phyloP scores from a whole-genome alignment of 2,329 filamentous ascomycete genomes.

The Aphanocladium album region DNA sequence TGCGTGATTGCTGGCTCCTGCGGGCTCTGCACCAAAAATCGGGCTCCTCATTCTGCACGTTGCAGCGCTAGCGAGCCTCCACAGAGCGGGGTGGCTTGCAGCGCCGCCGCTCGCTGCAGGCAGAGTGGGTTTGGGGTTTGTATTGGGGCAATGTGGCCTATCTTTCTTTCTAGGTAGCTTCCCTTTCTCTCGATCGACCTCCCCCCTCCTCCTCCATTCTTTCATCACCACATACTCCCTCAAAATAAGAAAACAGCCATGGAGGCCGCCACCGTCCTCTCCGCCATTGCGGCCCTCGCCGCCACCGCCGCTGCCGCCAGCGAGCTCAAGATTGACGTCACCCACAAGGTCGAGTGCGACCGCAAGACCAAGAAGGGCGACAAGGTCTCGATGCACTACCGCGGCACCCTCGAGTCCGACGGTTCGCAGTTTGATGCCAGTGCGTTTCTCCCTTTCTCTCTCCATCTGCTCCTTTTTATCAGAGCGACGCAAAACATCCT shows the following conservation, averaged over 20 bases:
- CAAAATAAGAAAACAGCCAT: constrained; percentile 28
- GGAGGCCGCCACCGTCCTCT: constrained; percentile 45
- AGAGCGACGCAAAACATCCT: too few relatives aligned
- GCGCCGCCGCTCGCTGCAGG: background rate
- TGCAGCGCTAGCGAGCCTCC: background rate
- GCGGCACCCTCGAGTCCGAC: constrained; percentile 67
- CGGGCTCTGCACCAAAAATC: background rate
- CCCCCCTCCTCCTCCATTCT: constrained; percentile 14
- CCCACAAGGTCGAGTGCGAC: constrained; percentile 67
- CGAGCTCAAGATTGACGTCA: constrained; percentile 74
- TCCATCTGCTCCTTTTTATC: too few relatives aligned
- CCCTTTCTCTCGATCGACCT: background rate
- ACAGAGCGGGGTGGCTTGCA: background rate
- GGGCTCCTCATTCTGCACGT: background rate
- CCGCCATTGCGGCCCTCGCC: constrained; percentile 47
- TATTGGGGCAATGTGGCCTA: background rate
- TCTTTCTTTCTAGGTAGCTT: background rate
- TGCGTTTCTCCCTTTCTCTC: constrained; percentile 27
- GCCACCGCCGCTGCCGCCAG: constrained; percentile 47
- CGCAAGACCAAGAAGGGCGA: constrained; percentile 75
- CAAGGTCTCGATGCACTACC: constrained; percentile 81
- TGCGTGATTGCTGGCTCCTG: too few relatives aligned
- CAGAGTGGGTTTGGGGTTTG: background rate
- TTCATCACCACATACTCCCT: background rate
- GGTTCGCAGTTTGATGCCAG: constrained; percentile 81